Evolutionary conservation across 129 eudicot species (phyloP).

Genomic region (Silybum marianum): DNA sequence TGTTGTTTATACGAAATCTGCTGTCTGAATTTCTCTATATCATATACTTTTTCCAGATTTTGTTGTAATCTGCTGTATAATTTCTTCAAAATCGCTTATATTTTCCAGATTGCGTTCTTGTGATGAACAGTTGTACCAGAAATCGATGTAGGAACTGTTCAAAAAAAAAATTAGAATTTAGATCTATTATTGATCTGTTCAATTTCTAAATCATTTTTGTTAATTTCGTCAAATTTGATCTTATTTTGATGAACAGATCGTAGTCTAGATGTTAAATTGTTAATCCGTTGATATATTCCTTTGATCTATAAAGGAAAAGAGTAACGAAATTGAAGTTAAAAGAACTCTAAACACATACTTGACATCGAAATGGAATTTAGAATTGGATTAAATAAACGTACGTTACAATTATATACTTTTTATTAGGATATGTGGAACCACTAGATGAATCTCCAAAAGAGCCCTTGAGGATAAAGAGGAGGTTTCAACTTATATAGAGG

Average conservation of each 20-base stretch:
- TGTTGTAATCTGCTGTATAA: background rate
- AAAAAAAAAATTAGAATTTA: background rate
- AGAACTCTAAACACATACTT: background rate
- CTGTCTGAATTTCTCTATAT: background rate
- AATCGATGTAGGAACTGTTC: constrained; percentile 2
- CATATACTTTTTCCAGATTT: background rate
- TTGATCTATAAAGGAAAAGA: background rate
- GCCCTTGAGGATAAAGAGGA: too few species aligned
- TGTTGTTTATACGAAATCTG: background rate
- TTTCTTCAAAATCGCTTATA: background rate
- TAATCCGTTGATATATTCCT: background rate
- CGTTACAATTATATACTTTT: background rate
- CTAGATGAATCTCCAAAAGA: too few species aligned
- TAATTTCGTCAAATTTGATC: background rate
- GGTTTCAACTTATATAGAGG: too few species aligned
- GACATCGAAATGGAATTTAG: background rate
- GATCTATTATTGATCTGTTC: background rate
- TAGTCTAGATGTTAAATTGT: background rate
- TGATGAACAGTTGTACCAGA: background rate
- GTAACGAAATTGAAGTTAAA: background rate
- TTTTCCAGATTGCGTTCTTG: background rate
- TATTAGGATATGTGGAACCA: too few species aligned
- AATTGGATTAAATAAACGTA: background rate
- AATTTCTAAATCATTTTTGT: background rate
- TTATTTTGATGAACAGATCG: background rate